These are phyloP conservation scores for Tylopilus cervinicoccineus DNA, from an alignment of 768 basidiomycete species.

Conservation along the genomic window DNA sequence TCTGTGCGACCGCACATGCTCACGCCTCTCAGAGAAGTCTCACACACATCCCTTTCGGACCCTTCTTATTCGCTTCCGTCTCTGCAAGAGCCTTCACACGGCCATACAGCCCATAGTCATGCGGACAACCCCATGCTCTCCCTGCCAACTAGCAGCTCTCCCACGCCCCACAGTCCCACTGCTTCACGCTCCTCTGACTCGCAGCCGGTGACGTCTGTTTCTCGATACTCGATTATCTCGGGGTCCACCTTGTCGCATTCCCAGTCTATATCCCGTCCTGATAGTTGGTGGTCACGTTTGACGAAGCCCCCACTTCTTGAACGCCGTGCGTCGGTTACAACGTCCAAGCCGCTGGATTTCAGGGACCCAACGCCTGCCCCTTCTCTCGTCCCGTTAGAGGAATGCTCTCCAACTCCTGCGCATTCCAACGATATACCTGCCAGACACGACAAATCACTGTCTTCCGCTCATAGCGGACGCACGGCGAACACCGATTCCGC, in stretches of 20 bases:
- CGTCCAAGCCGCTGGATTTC: conserved; percentile 45
- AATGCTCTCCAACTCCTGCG: conserved; percentile 24
- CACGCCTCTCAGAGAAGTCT: conserved; percentile 32
- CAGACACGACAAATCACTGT: conserved; percentile 34
- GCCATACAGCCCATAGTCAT: conserved; percentile 23
- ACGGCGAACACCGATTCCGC: conserved; percentile 70
- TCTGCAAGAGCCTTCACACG: conserved; percentile 21
- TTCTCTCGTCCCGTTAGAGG: conserved; percentile 54
- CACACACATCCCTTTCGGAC: conserved; percentile 20
- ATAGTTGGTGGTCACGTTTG: conserved; percentile 79
- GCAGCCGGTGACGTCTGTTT: conserved; percentile 26
- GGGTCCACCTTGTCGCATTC: conserved; percentile 38
- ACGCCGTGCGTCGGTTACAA: conserved; percentile 43
- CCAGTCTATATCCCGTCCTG: conserved; percentile 56
- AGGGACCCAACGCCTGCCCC: conserved; percentile 82
- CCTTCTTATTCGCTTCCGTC: conserved; percentile 25
- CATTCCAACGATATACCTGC: conserved; percentile 13
- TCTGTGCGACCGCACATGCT: conserved; percentile 27
- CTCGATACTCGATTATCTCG: conserved; percentile 40
- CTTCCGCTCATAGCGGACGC: conserved; percentile 49
- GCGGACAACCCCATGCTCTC: conserved; percentile 22
- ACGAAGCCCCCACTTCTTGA: conserved; percentile 63
- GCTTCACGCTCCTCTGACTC: conserved; percentile 25
- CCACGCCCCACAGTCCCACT: conserved; percentile 21
- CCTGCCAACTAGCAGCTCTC: conserved; percentile 10